Evolutionary conservation across 495 filamentous ascomycete genomes (phyloP), one percentile per base, ranked within the genome.

Genomic region (Aspergillus avenaceus): DNA sequence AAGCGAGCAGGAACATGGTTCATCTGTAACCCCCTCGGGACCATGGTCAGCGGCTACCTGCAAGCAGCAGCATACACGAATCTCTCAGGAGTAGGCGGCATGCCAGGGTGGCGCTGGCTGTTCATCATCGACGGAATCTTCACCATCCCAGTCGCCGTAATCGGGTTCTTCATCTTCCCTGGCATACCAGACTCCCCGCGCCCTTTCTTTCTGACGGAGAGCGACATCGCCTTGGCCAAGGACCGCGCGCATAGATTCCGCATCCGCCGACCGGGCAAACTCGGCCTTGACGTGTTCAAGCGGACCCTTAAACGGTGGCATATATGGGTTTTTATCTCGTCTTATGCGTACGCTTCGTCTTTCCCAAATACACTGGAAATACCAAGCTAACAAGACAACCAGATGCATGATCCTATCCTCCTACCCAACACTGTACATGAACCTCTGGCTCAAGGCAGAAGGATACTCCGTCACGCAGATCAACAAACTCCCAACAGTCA

Each of bases 101-200:
- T 77, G 70, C 65, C 70, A 5, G 74, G 72, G 0, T 75, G 72
- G 72, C 52, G 71, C 40, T 77, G 74, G 72, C 62, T 77, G 4
- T 77, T 77, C 13, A 69, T 77, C 29, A 75, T 77, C 41, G 71
- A 75, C 45, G 71, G 71, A 8, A 69, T 77, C 36, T 74, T 80
- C 49, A 77, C 73, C 1, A 62, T 78, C 12, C 75, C 76, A 13
- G 57, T 77, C 8, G 76, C 72, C 0, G 4, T 79, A 2, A 43
- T 69, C 23, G 72, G 74, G 0, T 76, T 72, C 31, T 7, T 72
- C 1, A 62, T 76, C 19, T 75, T 75, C 48, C 77, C 77, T 1
- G 74, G 74, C 8, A 67, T 76, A 12, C 75, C 77, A 2, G 72
- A 75, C 28, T 71, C 66, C 2, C 72, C 70, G 0, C 59, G 55